Evolutionary conservation across 371 early-diverging fungal genomes (phyloP).

Genomic region (Mucor circinelloides): DNA sequence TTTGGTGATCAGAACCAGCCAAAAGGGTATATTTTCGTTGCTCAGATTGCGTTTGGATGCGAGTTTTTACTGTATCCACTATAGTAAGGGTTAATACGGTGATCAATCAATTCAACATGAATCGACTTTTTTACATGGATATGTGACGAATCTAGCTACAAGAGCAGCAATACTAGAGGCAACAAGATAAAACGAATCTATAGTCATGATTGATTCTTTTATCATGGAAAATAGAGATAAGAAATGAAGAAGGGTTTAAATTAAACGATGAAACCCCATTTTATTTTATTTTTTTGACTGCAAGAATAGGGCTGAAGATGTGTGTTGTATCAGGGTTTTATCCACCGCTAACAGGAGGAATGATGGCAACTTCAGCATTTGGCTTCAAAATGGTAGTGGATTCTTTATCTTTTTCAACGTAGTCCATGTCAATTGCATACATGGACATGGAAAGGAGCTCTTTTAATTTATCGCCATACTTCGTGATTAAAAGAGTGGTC

Average conservation of each 20-base stretch:
- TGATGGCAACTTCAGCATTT: conserved; percentile 68
- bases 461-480: conserved; percentile 43
- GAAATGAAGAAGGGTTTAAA: neutral
- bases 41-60: conserved; percentile 48
- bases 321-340: conserved; percentile 19
- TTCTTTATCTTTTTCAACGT: conserved; percentile 52
- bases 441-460: conserved; percentile 54
- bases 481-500: conserved; percentile 29
- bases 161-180: conserved; percentile 53
- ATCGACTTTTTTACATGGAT: conserved; percentile 39
- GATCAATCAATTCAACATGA: neutral
- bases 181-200: conserved; percentile 33
- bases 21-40: conserved; percentile 15
- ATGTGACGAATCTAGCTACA: conserved; percentile 56
- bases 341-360: conserved; percentile 83
- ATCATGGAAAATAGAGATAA: neutral
- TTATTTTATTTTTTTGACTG: conserved; percentile 75
- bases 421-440: conserved; percentile 74
- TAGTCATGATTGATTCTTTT: conserved; percentile 9
- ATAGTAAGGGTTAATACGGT: neutral
- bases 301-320: conserved; percentile 42
- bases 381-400: conserved; percentile 34
- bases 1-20: neutral
- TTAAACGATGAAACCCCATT: neutral
- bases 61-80: conserved; percentile 71